Percentiles rank a stretch among this genome's conserved stretches.
Evolutionary conservation across 345 rosid genomes (phyloP).

Genomic region (Garcia nutans): DNA sequence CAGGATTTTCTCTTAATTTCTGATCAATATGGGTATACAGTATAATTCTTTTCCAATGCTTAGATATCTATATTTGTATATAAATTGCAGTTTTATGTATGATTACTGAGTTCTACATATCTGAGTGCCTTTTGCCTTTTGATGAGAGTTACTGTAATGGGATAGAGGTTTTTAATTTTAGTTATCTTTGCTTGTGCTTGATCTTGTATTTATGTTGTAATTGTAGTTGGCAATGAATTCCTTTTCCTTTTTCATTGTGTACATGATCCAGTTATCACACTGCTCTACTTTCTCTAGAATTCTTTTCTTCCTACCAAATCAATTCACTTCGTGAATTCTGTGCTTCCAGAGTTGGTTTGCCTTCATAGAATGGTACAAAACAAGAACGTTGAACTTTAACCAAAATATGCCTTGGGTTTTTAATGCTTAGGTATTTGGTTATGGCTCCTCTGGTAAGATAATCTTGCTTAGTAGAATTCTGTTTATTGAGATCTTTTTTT

Average conservation of each 20-base stretch:
- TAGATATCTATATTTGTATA: too few species aligned
- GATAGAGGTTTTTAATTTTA: background rate
- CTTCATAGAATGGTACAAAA: background rate
- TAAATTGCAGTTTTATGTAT: too few species aligned
- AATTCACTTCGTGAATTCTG: too few species aligned
- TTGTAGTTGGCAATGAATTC: background rate
- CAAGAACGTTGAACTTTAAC: background rate
- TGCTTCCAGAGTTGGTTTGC: background rate
- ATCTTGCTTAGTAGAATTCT: background rate
- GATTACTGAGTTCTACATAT: too few species aligned
- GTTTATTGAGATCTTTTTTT: background rate
- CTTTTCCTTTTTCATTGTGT: background rate
- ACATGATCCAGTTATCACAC: background rate
- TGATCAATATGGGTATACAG: background rate
- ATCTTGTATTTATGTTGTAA: background rate
- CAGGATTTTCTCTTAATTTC: background rate
- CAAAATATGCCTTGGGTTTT: background rate
- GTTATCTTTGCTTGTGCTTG: background rate
- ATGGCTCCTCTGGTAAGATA: background rate
- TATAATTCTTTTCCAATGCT: background rate
- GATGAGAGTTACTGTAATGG: background rate
- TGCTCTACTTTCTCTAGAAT: background rate
- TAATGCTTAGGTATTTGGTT: background rate
- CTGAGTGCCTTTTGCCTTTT: background rate
- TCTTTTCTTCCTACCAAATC: too few species aligned